Conservation (phyloP, 345 rosid genomes). For the Syzygium aromaticum region DNA sequence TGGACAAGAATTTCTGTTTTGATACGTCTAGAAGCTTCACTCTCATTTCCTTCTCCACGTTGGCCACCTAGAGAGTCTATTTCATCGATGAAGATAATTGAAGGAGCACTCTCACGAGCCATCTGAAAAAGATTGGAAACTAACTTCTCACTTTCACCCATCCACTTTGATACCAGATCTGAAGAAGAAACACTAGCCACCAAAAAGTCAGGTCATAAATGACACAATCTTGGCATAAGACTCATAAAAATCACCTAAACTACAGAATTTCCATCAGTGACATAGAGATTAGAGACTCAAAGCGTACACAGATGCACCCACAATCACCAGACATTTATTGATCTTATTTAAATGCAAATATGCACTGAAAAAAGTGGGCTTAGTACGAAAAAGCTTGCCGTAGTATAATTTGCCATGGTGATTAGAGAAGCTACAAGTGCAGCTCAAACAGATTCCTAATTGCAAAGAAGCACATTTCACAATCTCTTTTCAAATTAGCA, state of each 20-base stretch:
- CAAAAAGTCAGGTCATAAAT: background rate
- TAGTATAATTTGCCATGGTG: background rate
- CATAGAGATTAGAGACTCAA: background rate
- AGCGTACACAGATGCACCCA: background rate
- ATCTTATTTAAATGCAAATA: background rate
- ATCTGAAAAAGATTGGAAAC: conserved; percentile 87
- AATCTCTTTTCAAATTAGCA: background rate
- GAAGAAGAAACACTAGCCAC: conserved; percentile 75
- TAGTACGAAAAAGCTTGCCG: background rate
- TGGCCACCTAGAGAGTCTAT: conserved; percentile 87
- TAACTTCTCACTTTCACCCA: conserved; percentile 97
- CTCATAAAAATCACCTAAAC: background rate
- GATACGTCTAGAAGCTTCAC: conserved; percentile 93
- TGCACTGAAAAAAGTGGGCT: background rate
- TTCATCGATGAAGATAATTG: conserved; percentile 89
- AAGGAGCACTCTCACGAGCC: conserved; percentile 96
- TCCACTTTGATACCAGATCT: conserved; percentile 95
- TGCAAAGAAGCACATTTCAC: background rate
- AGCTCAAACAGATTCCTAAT: background rate
- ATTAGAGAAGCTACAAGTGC: background rate
- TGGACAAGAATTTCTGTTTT: conserved; percentile 97
- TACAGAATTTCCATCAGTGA: background rate
- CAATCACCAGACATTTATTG: background rate
- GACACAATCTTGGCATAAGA: background rate
- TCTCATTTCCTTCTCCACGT: conserved; percentile 93